Conservation (phyloP, 2,329 filamentous ascomycete genomes). For the Alternaria infectoria region DNA sequence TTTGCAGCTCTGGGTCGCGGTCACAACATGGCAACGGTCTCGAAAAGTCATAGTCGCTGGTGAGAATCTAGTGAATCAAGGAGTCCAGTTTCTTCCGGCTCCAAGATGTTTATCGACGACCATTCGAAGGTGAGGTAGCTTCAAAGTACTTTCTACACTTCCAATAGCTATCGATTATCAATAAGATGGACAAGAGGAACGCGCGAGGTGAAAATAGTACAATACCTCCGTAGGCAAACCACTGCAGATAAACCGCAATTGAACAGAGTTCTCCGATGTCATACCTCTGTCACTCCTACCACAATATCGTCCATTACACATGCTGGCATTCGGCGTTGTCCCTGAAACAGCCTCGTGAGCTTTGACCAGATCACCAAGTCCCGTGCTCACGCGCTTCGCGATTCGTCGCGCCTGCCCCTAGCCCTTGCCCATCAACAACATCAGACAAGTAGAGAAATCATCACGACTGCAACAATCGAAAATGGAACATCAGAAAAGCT, state of each 20-base stretch:
- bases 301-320: neutral
- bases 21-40: neutral
- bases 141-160: neutral
- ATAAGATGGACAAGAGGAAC: neutral
- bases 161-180: neutral
- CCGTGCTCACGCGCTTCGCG: constrained; percentile 38
- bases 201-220: neutral
- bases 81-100: neutral
- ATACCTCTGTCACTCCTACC: neutral
- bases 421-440: constrained; percentile 9
- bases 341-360: neutral
- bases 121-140: neutral
- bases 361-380: constrained; percentile 26
- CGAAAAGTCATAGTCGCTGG: neutral
- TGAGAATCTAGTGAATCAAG: neutral
- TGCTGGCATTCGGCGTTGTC: neutral
- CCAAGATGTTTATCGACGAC: neutral
- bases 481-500: constrained; percentile 59
- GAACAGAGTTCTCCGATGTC: neutral
- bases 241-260: neutral
- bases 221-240: neutral
- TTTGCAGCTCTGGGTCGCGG: neutral
- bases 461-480: neutral
- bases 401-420: constrained; percentile 18
- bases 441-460: neutral